Base-by-base conservation (phyloP, 1,139 yeast genomes). In the Debaryomycetaceae sp. region DNA sequence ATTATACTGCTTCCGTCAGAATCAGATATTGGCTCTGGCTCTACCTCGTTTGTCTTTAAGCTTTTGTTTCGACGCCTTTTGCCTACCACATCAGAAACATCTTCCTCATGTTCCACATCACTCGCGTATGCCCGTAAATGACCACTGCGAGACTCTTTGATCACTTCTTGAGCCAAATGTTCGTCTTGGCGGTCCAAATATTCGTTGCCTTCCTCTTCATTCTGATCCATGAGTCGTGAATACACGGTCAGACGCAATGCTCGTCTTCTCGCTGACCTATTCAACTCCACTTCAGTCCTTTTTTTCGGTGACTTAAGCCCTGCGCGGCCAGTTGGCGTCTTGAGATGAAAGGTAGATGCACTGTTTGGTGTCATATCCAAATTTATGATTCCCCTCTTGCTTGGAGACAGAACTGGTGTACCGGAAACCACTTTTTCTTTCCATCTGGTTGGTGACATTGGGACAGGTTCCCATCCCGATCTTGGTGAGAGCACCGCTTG, bases 211-310 rank as follows among this genome's bases (percentile, higher is more conserved):
- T 55, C 64, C 3, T 59, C 67, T 8, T 63, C 65, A 6, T 60
- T 66, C 24, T 69, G 78, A 17, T 64, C 68, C 63, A 70, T 58
- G 36, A 64, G 56, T 36, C 59, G 59, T 5, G 65, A 58, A 46
- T 70, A 69, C 4, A 65, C 53, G 22, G 57, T 56, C 2, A 65
- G 59, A 37, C 60, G 53, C 30, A 66, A 58, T 0, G 87, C 83
- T 49, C 77, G 59, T 49, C 73, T 74, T 23, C 78, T 60, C 0
- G 87, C 87, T 5, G 81, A 70, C 40, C 58, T 58, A 48, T 81
- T 79, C 43, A 78, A 53, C 23, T 76, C 81, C 0, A 55, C 55
- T 43, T 58, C 50, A 1, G 70, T 49, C 51, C 83, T 53, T 47
- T 68, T 76, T 45, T 58, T 48, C 0, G 82, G 83, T 4, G 81